phyloP scores from a whole-genome alignment of 2,329 filamentous ascomycete genomes.

The Pseudogymnoascus sp. region DNA sequence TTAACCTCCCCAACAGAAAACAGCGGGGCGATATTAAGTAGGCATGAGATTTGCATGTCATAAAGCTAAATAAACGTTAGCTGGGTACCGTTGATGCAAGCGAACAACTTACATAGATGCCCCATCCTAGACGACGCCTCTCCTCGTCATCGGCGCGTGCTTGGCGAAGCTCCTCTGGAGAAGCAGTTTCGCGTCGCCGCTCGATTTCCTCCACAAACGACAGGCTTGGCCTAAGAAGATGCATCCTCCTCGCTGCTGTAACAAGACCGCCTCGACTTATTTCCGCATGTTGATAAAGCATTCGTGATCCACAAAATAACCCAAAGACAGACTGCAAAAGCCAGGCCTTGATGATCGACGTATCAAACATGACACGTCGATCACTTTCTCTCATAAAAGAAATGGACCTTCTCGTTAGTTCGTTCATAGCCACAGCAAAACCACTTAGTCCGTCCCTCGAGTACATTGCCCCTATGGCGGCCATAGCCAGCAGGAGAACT shows the following conservation, averaged over 20 bases:
- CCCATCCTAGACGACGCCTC: constrained; percentile 13
- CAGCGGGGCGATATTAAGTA: constrained; percentile 14
- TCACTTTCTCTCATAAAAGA: constrained; percentile 14
- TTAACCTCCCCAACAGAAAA: constrained; percentile 14
- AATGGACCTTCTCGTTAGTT: constrained; percentile 14
- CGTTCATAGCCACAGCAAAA: constrained; percentile 13
- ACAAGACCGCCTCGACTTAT: constrained; percentile 15
- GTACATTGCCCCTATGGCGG: constrained; percentile 15
- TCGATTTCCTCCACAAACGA: constrained; percentile 16
- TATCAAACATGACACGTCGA: constrained; percentile 16
- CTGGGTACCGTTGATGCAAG: not conserved
- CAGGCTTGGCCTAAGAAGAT: constrained; percentile 15
- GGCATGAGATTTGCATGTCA: constrained; percentile 15
- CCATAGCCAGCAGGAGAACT: constrained; percentile 9
- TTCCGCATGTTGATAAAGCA: constrained; percentile 16
- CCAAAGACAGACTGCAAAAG: constrained; percentile 15
- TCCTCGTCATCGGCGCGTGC: constrained; percentile 14
- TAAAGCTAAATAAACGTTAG: constrained; percentile 11
- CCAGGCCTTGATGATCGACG: constrained; percentile 13
- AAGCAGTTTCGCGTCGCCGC: constrained; percentile 11
- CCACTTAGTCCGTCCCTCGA: constrained; percentile 12
- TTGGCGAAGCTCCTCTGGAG: constrained; percentile 11
- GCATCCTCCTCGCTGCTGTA: constrained; percentile 16
- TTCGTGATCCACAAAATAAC: constrained; percentile 15
- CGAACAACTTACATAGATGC: constrained; percentile 13